Conservation (phyloP, 2,329 filamentous ascomycete genomes). For the Juglanconis juglandina region DNA sequence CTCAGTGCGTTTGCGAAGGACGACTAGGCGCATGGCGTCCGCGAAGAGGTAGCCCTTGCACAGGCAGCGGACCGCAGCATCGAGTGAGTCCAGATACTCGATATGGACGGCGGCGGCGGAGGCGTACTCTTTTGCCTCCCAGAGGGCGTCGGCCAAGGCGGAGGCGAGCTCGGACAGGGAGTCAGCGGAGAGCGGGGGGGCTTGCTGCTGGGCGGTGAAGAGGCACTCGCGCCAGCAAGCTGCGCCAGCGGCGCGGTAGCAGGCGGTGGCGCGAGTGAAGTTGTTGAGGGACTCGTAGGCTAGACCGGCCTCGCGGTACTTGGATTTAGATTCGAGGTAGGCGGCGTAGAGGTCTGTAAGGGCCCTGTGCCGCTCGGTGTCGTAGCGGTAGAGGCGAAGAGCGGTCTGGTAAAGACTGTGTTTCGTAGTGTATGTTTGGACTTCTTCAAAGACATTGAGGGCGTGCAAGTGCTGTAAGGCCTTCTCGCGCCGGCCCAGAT, state of each 20-base stretch:
- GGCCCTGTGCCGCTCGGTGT: slow-evolving; percentile 59
- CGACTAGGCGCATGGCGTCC: slow-evolving; percentile 78
- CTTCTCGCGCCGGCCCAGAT: slow-evolving; percentile 72
- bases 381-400: slow-evolving; percentile 80
- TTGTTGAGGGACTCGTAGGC: slow-evolving; percentile 83
- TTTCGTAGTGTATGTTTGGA: slow-evolving; percentile 73
- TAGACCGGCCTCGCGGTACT: slow-evolving; percentile 81
- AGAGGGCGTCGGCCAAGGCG: slow-evolving; percentile 71
- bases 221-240: slow-evolving; percentile 87
- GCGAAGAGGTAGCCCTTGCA: slow-evolving; percentile 87
- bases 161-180: slow-evolving; percentile 67
- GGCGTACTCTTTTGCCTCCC: slow-evolving; percentile 79
- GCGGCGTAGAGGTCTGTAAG: slow-evolving; percentile 78
- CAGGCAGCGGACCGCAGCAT: slow-evolving; percentile 68
- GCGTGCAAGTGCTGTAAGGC: slow-evolving; percentile 74
- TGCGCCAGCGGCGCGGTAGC: slow-evolving; percentile 76
- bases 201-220: slow-evolving; percentile 67
- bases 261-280: slow-evolving; percentile 70
- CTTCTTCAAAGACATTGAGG: slow-evolving; percentile 71
- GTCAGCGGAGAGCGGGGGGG: slow-evolving; percentile 54
- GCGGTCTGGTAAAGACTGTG: slow-evolving; percentile 76
- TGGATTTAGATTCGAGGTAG: slow-evolving; percentile 70
- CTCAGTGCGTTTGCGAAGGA: slow-evolving; percentile 55
- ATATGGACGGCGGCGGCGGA: slow-evolving; percentile 75
- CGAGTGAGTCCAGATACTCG: slow-evolving; percentile 74